Evolutionary conservation across 768 basidiomycete species (phyloP), one percentile per base, ranked within the genome.

Genomic region (Punctularia strigosozonata): DNA sequence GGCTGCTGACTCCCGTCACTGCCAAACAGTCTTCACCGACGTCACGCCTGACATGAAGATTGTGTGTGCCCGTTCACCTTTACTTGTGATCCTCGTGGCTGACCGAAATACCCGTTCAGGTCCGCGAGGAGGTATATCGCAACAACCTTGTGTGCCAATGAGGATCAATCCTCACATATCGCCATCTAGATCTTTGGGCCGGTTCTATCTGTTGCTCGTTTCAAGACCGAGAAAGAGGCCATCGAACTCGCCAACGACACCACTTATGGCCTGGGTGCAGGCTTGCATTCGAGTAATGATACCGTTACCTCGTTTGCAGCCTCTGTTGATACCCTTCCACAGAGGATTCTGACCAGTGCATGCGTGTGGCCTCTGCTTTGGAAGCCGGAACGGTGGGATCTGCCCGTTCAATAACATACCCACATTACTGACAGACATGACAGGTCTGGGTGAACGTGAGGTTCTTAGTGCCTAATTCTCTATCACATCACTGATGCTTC

Each of bases 261-360:
- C 5, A 73, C 66, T 36, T 97, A 94, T 57, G 94, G 94, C 25
- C 71, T 98, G 25, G 91, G 88, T 6, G 89, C 91, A 12, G 94
- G 86, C 6, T 65, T 97, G 36, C 89, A 92, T 60, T 91, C 77
- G 26, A 83, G 85, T 84, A 56, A 46, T 75, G 61, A n/a, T 30
- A 19, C 36, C 12, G 33, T 13, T 8, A 12, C 13, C 22, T 36
- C 40, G 18, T 32, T 19, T 38, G 25, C 28, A 26, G 22, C 25
- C 37, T 19, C 17, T 23, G 35, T 39, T 50, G 32, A 46, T 51
- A 42, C 44, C 36, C 30, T 39, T 41, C 39, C 38, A 31, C 46
- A 75, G 81, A 64, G 52, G 85, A 97, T 62, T 81, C 86, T 35
- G 76, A 73, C 49, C 85, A 92, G 55, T 91, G 88, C 52, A 86